A percentile compares a stretch with the other conserved stretches of the same genome.
phyloP scores from a whole-genome alignment of 768 basidiomycete species.

The Mycena capillaripes region DNA sequence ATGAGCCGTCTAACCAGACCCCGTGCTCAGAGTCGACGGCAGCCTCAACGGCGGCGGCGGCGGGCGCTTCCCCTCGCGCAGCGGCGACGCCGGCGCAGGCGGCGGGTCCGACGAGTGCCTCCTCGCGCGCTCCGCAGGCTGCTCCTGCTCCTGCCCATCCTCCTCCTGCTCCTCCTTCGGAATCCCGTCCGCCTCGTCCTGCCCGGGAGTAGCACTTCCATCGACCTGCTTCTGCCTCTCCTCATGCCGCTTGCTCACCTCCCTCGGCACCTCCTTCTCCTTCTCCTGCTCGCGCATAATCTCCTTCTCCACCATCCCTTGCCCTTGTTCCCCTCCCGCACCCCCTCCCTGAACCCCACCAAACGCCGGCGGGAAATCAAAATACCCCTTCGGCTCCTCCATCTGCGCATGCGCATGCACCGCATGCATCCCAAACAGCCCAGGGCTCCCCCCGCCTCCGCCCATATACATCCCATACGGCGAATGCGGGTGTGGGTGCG shows the following conservation, averaged over 20 bases:
- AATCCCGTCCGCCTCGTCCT: neutral
- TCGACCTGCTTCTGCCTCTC: neutral
- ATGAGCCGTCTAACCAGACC: constrained; percentile 1
- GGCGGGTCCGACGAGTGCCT: constrained; percentile 21
- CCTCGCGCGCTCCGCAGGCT: neutral
- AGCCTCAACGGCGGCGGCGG: constrained; percentile 21
- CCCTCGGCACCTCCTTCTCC: neutral
- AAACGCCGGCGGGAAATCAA: constrained; percentile 32
- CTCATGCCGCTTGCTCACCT: neutral
- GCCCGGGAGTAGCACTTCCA: neutral
- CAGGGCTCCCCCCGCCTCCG: constrained; percentile 31
- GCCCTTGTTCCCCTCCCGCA: too few species aligned
- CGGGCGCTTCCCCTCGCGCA: constrained; percentile 16
- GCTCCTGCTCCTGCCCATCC: neutral
- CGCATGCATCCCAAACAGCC: constrained; percentile 35
- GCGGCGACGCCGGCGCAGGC: constrained; percentile 8
- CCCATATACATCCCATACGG: constrained; percentile 28
- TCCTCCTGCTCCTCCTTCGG: neutral
- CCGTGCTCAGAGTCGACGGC: neutral
- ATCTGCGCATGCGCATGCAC: neutral
- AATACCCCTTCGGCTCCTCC: constrained; percentile 38
- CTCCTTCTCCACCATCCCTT: constrained; percentile 24
- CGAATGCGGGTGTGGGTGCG: constrained; percentile 17
- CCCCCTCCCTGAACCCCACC: neutral
- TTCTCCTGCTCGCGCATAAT: constrained; percentile 8